Conservation (phyloP, 2,329 filamentous ascomycete genomes). For the Diaporthe sp. region DNA sequence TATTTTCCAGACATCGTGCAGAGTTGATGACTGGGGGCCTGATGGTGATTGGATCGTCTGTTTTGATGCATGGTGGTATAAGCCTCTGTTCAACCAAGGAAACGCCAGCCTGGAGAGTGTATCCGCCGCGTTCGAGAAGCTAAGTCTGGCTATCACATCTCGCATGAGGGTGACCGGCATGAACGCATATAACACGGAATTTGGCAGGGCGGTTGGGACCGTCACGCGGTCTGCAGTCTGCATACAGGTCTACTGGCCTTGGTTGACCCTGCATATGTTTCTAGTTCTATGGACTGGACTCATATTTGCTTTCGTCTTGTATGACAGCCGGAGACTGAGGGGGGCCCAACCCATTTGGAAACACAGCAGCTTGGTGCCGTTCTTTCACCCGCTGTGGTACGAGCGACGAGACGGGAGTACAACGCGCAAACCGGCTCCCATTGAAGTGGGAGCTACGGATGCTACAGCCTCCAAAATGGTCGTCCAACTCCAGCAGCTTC, state of each 20-base stretch:
- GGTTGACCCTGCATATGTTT: neutral
- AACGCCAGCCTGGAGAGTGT: neutral
- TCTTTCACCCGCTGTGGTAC: neutral
- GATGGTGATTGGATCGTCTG: neutral
- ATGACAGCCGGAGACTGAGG: neutral
- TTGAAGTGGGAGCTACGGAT: neutral
- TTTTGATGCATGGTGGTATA: neutral
- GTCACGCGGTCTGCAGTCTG: neutral
- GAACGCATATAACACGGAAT: neutral
- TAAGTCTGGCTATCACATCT: neutral
- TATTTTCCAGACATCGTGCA: neutral
- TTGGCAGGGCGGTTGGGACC: neutral
- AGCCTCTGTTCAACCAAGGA: neutral
- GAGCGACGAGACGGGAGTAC: neutral
- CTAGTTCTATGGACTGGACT: neutral
- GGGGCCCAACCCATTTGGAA: neutral
- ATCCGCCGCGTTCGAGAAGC: neutral
- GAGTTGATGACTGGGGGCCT: neutral
- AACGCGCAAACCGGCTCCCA: neutral
- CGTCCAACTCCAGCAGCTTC: neutral
- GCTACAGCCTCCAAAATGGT: neutral
- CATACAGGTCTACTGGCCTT: neutral
- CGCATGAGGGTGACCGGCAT: neutral
- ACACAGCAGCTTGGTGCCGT: neutral
- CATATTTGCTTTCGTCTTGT: neutral